phyloP scores from a whole-genome alignment of 345 rosid genomes.

The Ceriops tagal region DNA sequence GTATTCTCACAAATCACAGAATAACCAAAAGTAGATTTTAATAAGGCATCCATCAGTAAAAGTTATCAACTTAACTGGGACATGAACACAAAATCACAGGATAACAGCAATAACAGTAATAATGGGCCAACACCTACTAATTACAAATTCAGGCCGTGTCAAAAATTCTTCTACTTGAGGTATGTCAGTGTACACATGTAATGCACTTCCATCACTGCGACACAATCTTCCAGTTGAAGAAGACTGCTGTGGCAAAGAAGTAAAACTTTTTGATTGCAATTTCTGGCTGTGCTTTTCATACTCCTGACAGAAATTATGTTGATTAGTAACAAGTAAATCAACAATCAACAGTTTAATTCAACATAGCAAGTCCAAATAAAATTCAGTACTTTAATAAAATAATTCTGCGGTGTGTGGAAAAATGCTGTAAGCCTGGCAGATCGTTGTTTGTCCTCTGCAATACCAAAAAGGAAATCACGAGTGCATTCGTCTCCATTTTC shows the following conservation, averaged over 20 bases:
- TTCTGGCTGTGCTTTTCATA: slow-evolving; percentile 54
- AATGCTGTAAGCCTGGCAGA: slow-evolving; percentile 93
- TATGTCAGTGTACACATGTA: slow-evolving; percentile 75
- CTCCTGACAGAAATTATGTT: slow-evolving; percentile 42
- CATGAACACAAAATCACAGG: not conserved
- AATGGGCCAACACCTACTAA: slow-evolving; percentile 52
- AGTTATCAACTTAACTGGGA: not conserved
- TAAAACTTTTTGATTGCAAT: slow-evolving; percentile 37
- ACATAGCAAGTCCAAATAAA: slow-evolving; percentile 4
- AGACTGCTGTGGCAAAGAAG: slow-evolving; percentile 31
- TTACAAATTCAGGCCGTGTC: slow-evolving; percentile 71
- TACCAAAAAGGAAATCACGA: slow-evolving; percentile 79
- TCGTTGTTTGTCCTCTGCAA: slow-evolving; percentile 90
- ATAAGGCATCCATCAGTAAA: too few relatives aligned
- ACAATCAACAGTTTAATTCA: slow-evolving; percentile 7
- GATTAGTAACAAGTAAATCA: slow-evolving; percentile 13
- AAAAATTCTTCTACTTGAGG: slow-evolving; percentile 85
- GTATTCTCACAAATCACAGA: too few relatives aligned
- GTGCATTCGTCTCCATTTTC: slow-evolving; percentile 72
- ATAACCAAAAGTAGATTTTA: too few relatives aligned
- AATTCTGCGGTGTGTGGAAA: slow-evolving; percentile 77
- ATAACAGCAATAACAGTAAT: not conserved
- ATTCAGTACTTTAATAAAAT: slow-evolving; percentile 61
- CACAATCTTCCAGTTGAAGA: slow-evolving; percentile 36
- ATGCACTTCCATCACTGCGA: slow-evolving; percentile 43